A percentile compares a stretch with the other conserved stretches of the same genome.
These are phyloP conservation scores for Rhodomyrtus tomentosa DNA, from an alignment of 345 rosid species.

Conservation along the genomic window DNA sequence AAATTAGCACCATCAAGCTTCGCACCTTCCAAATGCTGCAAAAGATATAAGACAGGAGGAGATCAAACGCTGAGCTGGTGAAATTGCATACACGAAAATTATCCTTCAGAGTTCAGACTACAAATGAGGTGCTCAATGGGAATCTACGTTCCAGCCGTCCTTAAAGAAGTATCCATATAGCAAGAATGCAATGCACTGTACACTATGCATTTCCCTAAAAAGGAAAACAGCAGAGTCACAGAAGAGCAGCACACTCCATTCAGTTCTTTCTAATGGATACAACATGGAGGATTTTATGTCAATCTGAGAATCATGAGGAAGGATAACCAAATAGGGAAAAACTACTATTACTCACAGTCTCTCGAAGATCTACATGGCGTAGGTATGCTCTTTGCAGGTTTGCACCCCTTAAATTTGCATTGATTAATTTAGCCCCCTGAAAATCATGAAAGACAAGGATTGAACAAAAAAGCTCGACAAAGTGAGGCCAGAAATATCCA, in stretches of 20 bases:
- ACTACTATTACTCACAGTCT: constrained; percentile 44
- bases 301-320: not conserved
- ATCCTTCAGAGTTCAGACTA: not conserved
- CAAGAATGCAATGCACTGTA: not conserved
- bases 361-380: constrained; percentile 75
- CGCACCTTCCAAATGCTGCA: constrained; percentile 66
- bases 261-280: not conserved
- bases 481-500: not conserved
- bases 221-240: not conserved
- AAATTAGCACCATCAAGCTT: constrained; percentile 86
- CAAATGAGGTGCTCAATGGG: not conserved
- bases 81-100: not conserved
- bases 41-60: not conserved
- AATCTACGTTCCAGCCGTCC: not conserved
- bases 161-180: not conserved
- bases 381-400: constrained; percentile 90
- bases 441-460: not conserved
- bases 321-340: not conserved
- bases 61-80: not conserved
- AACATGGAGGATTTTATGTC: not conserved
- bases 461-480: not conserved
- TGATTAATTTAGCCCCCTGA: constrained; percentile 82
- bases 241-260: not conserved
- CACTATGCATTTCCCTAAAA: not conserved
- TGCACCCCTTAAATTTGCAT: constrained; percentile 82